Evolutionary conservation across 1,139 yeast species (phyloP).

Genomic region (Lodderomyces metapsilosis): DNA sequence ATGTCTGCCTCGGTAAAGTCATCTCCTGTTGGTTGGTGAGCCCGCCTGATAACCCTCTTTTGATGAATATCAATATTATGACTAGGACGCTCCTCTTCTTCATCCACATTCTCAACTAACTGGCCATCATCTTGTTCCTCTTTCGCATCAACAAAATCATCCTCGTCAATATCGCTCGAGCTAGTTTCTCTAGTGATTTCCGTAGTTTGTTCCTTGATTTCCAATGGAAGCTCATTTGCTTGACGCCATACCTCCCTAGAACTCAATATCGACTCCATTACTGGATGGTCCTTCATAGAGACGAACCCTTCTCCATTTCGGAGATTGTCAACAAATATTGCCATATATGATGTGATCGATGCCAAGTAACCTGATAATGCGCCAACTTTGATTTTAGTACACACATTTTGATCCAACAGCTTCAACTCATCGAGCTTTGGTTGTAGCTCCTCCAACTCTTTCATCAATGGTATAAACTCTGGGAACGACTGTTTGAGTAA

Average conservation of each 20-base stretch:
- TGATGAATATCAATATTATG: slow-evolving; percentile 48
- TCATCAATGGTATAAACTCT: slow-evolving; percentile 75
- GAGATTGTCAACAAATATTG: slow-evolving; percentile 60
- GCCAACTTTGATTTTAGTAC: slow-evolving; percentile 49
- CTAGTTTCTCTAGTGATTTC: slow-evolving; percentile 19
- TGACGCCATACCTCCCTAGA: slow-evolving; percentile 91
- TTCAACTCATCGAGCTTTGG: slow-evolving; percentile 36
- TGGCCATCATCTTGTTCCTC: slow-evolving; percentile 19
- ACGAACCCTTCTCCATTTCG: slow-evolving; percentile 52
- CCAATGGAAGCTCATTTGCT: slow-evolving; percentile 49
- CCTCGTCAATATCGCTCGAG: slow-evolving; percentile 26
- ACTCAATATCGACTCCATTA: slow-evolving; percentile 81
- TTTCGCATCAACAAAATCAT: slow-evolving; percentile 26
- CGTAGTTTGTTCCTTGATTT: slow-evolving; percentile 11
- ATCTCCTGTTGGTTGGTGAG: slow-evolving; percentile 23
- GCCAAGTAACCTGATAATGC: slow-evolving; percentile 81
- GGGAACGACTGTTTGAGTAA: slow-evolving; percentile 67
- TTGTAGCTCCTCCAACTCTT: slow-evolving; percentile 55
- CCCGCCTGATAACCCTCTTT: slow-evolving; percentile 44
- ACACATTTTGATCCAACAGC: slow-evolving; percentile 27
- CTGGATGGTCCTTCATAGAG: slow-evolving; percentile 80
- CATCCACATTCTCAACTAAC: slow-evolving; percentile 17
- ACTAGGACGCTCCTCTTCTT: slow-evolving; percentile 17
- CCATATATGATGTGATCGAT: slow-evolving; percentile 71
- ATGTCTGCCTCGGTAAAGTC: slow-evolving; percentile 70